These are phyloP conservation scores for Coleophoma cylindrospora DNA, from an alignment of 2,329 filamentous ascomycete species.

Conservation along the genomic window DNA sequence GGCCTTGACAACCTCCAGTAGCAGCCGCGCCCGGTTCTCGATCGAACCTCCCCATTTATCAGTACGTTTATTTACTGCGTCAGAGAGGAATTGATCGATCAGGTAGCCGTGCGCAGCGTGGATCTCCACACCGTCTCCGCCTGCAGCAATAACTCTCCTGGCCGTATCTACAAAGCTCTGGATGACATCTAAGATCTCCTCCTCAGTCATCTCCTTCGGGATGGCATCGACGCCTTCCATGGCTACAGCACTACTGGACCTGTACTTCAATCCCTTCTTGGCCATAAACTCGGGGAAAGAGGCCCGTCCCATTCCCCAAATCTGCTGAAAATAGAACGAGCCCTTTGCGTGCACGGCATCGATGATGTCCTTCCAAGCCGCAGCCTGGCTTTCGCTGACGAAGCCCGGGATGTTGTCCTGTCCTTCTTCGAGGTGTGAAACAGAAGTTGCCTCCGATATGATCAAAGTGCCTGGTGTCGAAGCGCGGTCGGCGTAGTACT, in stretches of 20 bases:
- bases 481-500: slow-evolving; percentile 47
- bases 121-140: slow-evolving; percentile 22
- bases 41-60: slow-evolving; percentile 19
- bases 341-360: slow-evolving; percentile 58
- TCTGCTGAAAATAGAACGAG: slow-evolving; percentile 53
- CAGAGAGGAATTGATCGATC: slow-evolving; percentile 19
- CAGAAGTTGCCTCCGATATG: slow-evolving; percentile 43
- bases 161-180: slow-evolving; percentile 11
- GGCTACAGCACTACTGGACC: slow-evolving; percentile 4
- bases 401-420: slow-evolving; percentile 51
- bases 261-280: slow-evolving; percentile 10
- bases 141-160: slow-evolving; percentile 16
- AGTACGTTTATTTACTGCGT: slow-evolving; percentile 13
- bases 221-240: slow-evolving; percentile 2
- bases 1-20: slow-evolving; percentile 43
- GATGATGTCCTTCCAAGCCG: slow-evolving; percentile 54
- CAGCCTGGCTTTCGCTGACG: slow-evolving; percentile 48
- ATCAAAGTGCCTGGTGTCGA: slow-evolving; percentile 47
- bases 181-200: slow-evolving; percentile 14
- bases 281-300: slow-evolving; percentile 26
- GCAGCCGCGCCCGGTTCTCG: slow-evolving; percentile 34
- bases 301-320: slow-evolving; percentile 56
- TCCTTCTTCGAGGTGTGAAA: slow-evolving; percentile 41
- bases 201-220: slow-evolving; percentile 10
- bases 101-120: slow-evolving; percentile 22